phyloP scores from a whole-genome alignment of 2,329 filamentous ascomycete genomes.

The Aspergillus sclerotialis region DNA sequence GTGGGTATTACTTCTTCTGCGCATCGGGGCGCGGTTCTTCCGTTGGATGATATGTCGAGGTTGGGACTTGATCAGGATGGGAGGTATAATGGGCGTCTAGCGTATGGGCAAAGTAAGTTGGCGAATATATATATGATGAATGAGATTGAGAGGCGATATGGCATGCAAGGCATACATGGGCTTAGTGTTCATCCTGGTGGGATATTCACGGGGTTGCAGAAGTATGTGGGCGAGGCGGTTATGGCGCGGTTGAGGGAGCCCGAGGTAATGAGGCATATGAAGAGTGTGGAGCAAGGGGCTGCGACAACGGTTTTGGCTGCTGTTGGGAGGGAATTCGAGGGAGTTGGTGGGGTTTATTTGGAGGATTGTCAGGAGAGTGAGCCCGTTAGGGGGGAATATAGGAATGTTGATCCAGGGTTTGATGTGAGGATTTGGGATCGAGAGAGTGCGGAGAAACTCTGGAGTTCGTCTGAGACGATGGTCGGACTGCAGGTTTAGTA shows the following conservation, averaged over 20 bases:
- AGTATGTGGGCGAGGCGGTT: conserved; percentile 19
- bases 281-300: conserved; percentile 7
- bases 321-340: conserved; percentile 22
- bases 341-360: conserved; percentile 26
- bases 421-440: neutral
- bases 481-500: conserved; percentile 18
- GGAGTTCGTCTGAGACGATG: conserved; percentile 41
- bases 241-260: conserved; percentile 3
- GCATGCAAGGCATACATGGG: conserved; percentile 36
- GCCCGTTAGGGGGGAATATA: conserved; percentile 26
- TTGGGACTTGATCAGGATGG: conserved; percentile 12
- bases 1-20: conserved; percentile 39
- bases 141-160: conserved; percentile 45
- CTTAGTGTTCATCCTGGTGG: conserved; percentile 41
- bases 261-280: conserved; percentile 3
- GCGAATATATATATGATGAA: conserved; percentile 46
- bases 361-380: conserved; percentile 8
- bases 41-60: conserved; percentile 18
- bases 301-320: conserved; percentile 10
- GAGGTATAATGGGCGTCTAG: conserved; percentile 9
- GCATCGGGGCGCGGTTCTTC: conserved; percentile 37
- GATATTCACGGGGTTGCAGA: conserved; percentile 29
- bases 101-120: conserved; percentile 45
- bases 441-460: conserved; percentile 36
- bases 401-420: conserved; percentile 22